Evolutionary conservation across 345 rosid genomes (phyloP).

Genomic region (Gossypium arboreum): DNA sequence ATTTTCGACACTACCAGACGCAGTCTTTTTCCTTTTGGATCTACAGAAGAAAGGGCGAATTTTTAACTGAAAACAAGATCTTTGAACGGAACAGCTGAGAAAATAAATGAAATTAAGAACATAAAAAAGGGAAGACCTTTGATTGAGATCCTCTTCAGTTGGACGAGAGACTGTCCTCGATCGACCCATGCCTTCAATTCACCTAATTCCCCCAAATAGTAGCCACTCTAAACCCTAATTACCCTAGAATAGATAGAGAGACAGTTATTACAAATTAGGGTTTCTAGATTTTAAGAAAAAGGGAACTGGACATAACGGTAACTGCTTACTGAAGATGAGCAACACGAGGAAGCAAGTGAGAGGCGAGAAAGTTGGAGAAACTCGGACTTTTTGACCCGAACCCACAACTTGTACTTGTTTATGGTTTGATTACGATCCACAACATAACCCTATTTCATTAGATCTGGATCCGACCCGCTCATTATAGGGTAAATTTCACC

Average conservation of each 20-base stretch:
- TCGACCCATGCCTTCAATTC: conserved; percentile 42
- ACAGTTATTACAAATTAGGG: not conserved
- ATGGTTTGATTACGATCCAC: not conserved
- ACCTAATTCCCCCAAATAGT: conserved; percentile 17
- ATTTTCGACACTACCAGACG: conserved; percentile 42
- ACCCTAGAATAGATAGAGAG: not conserved
- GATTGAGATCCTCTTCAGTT: conserved; percentile 41
- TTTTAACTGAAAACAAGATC: not conserved
- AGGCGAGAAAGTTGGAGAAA: not conserved
- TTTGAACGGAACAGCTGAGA: not conserved
- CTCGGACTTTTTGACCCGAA: not conserved
- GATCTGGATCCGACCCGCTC: not conserved
- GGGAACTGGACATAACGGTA: not conserved
- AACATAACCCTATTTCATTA: not conserved
- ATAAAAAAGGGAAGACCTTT: conserved; percentile 25
- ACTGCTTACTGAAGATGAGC: not conserved
- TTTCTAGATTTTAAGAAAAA: not conserved
- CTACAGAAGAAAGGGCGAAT: conserved; percentile 28
- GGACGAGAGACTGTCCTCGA: conserved; percentile 41
- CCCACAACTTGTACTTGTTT: not conserved
- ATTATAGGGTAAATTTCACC: too few relatives aligned
- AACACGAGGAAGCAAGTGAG: not conserved
- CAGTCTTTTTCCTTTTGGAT: conserved; percentile 59
- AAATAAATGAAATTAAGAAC: not conserved
- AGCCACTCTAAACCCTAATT: not conserved